Conservation (phyloP, 805 yeast species). For the Candida vaughaniae region DNA sequence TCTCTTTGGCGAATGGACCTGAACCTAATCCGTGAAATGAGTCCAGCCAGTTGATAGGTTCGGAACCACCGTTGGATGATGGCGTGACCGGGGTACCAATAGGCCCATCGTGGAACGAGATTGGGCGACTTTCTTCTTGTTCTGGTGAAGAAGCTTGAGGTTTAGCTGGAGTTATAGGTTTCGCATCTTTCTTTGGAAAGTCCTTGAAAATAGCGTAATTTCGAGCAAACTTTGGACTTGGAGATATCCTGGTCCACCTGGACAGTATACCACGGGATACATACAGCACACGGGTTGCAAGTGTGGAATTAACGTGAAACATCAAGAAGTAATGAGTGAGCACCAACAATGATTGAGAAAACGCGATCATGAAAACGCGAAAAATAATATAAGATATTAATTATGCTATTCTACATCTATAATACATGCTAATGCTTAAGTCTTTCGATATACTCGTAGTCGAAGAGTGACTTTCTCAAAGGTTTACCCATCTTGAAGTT, state of each 20-base stretch:
- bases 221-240: constrained; percentile 3
- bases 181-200: constrained; percentile 8
- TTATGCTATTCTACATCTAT: background rate
- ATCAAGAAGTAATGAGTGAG: too few species aligned
- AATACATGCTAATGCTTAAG: constrained; percentile 11
- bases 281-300: too few species aligned
- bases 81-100: constrained; percentile 2
- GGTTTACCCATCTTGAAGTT: constrained; percentile 26
- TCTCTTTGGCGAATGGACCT: constrained; percentile 65
- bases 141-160: background rate
- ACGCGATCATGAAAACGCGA: too few species aligned
- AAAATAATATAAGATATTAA: too few species aligned
- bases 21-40: constrained; percentile 86
- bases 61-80: background rate
- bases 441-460: constrained; percentile 25
- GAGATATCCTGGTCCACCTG: too few species aligned
- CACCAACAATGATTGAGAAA: too few species aligned
- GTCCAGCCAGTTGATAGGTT: constrained; percentile 69
- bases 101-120: constrained; percentile 11
- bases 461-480: constrained; percentile 23
- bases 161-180: constrained; percentile 1
- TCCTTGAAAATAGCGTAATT: constrained; percentile 16
- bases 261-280: too few species aligned
- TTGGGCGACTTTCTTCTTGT: background rate
- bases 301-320: too few species aligned